Evolutionary conservation across 2,329 filamentous ascomycete genomes (phyloP).

Genomic region (Calonectria multiphialidica): DNA sequence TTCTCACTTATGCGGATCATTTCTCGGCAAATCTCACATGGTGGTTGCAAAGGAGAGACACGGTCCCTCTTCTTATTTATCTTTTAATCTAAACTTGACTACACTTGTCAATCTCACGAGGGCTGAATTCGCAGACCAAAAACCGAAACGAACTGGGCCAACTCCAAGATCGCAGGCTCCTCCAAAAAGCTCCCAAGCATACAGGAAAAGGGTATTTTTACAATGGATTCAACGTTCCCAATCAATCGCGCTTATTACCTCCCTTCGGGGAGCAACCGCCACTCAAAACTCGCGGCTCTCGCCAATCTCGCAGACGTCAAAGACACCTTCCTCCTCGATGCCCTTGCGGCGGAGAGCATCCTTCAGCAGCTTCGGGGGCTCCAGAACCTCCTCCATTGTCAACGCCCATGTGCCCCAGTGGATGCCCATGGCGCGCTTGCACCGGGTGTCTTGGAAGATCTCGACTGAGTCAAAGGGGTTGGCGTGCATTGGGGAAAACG

Average conservation of each 20-base stretch:
- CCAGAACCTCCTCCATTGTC: slow-evolving; percentile 86
- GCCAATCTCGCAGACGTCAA: slow-evolving; percentile 87
- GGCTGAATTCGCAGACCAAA: neutral
- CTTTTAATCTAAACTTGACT: neutral
- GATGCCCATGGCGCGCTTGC: slow-evolving; percentile 83
- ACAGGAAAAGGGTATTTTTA: slow-evolving; percentile 24
- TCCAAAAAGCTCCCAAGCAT: neutral
- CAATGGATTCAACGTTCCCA: slow-evolving; percentile 7
- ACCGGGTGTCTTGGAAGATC: slow-evolving; percentile 88
- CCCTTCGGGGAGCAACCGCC: neutral
- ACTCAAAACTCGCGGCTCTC: slow-evolving; percentile 81
- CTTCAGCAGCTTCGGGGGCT: slow-evolving; percentile 81
- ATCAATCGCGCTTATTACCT: neutral
- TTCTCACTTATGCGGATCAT: neutral
- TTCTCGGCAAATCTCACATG: neutral
- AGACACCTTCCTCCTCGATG: slow-evolving; percentile 77
- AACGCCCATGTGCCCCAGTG: slow-evolving; percentile 95
- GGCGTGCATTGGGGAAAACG: slow-evolving; percentile 87
- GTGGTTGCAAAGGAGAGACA: neutral
- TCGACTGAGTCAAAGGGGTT: slow-evolving; percentile 90
- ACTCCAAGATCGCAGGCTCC: neutral
- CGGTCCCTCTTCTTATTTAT: neutral
- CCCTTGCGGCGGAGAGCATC: slow-evolving; percentile 77
- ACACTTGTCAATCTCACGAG: slow-evolving; percentile 1
- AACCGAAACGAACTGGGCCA: neutral